Percentiles rank a stretch among this genome's conserved stretches.
Conservation (phyloP, 495 filamentous ascomycete species). For the Rostrohypoxylon terebratum region DNA sequence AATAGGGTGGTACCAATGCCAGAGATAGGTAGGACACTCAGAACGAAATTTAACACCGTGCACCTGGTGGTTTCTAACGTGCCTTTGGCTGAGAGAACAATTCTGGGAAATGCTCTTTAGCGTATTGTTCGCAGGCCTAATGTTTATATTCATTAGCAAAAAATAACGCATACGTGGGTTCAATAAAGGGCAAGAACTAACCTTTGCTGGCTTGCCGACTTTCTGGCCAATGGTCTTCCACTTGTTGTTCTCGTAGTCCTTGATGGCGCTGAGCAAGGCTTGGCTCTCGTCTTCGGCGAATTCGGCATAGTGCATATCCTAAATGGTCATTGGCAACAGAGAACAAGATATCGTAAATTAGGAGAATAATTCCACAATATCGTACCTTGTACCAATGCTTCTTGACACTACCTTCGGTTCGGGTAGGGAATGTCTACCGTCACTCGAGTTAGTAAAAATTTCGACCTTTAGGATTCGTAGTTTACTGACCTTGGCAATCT, state of each 20-base stretch:
- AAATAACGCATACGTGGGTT: neutral
- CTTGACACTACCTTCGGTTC: slow-evolving; percentile 98
- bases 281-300: slow-evolving; percentile 97
- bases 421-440: slow-evolving; percentile 82
- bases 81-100: slow-evolving; percentile 47
- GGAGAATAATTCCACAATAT: slow-evolving; percentile 15
- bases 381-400: slow-evolving; percentile 99
- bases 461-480: neutral
- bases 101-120: slow-evolving; percentile 90
- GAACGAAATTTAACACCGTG: slow-evolving; percentile 23
- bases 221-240: slow-evolving; percentile 98
- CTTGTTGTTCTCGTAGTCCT: slow-evolving; percentile 97
- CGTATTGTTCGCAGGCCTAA: slow-evolving; percentile 97
- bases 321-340: slow-evolving; percentile 52
- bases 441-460: slow-evolving; percentile 43
- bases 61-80: slow-evolving; percentile 36
- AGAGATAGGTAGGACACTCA: slow-evolving; percentile 29
- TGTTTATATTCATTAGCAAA: slow-evolving; percentile 22
- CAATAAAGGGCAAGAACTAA: slow-evolving; percentile 48
- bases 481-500: slow-evolving; percentile 87
- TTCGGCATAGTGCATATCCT: slow-evolving; percentile 99
- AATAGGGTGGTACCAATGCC: slow-evolving; percentile 19
- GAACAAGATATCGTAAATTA: slow-evolving; percentile 21
- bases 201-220: slow-evolving; percentile 98
- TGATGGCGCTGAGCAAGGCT: slow-evolving; percentile 91